Evolutionary conservation across 2,329 filamentous ascomycete genomes (phyloP).

Genomic region (Curvularia lunata): DNA sequence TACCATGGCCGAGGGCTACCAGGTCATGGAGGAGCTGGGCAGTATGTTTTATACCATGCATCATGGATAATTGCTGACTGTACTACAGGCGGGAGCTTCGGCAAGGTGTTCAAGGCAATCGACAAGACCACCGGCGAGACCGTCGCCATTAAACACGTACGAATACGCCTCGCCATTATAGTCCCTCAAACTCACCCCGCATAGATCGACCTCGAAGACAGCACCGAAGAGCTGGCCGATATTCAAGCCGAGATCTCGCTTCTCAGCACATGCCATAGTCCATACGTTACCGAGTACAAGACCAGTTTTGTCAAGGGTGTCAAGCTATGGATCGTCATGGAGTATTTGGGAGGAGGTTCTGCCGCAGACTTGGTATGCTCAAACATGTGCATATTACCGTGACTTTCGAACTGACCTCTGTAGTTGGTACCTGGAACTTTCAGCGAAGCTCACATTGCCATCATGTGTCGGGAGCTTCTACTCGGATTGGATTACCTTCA

Average conservation of each 20-base stretch:
- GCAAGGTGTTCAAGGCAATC: constrained; percentile 95
- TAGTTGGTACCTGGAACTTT: constrained; percentile 91
- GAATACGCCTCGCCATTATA: constrained; percentile 38
- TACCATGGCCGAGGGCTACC: constrained; percentile 82
- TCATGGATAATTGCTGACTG: constrained; percentile 20
- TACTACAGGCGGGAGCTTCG: constrained; percentile 83
- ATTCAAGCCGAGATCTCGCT: constrained; percentile 98
- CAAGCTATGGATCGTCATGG: constrained; percentile 99
- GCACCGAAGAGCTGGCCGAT: constrained; percentile 96
- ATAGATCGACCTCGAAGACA: constrained; percentile 97
- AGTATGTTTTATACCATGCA: constrained; percentile 63
- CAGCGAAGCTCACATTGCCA: constrained; percentile 87
- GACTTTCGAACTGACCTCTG: constrained; percentile 26
- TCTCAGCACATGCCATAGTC: constrained; percentile 91
- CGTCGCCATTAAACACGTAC: constrained; percentile 94
- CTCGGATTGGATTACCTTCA: constrained; percentile 92
- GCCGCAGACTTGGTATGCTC: constrained; percentile 83
- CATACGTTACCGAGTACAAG: constrained; percentile 94
- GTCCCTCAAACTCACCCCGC: constrained; percentile 18
- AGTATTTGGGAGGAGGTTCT: constrained; percentile 92
- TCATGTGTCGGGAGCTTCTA: constrained; percentile 90
- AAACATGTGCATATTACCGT: neutral
- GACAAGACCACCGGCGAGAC: constrained; percentile 89
- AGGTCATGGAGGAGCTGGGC: constrained; percentile 94
- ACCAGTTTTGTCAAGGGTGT: constrained; percentile 94